Base-by-base conservation (phyloP, 2,329 filamentous ascomycete genomes). In the Pseudopithomyces maydicus region DNA sequence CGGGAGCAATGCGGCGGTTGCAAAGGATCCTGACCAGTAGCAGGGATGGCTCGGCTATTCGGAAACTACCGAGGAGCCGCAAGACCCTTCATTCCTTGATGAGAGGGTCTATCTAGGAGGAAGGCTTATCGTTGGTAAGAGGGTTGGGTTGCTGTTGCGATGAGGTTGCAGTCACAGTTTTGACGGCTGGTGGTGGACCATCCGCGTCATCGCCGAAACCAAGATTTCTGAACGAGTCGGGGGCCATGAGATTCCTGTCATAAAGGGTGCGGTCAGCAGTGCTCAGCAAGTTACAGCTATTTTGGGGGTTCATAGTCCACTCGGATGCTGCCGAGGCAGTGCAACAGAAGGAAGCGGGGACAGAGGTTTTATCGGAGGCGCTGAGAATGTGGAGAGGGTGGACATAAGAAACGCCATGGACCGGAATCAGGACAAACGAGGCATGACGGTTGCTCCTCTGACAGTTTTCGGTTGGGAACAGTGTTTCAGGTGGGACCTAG, bases 191-290 rank as follows among this genome's bases (percentile, higher is more conserved):
- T 33, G 41, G 54, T 17, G 57, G 56, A 26, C 47, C 47, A 49
- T 70, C 64, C n/a, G 62, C 76, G 43, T 85, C 82, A 57, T 84
- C 81, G 6, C 81, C 79, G 67, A 96, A 95, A 0, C 95, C 95
- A 39, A 99, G 81, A 72, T 99, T 99, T 77, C 90, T 92, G 77
- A 98, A 95, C 57, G 96, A 91, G 72, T 99, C 95, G 66, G 86
- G 91, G 7, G 93, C 93, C 95, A 99, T 99, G 32, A 99, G 81
- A 72, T 98, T 97, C 66, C 92, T 76, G 56, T 63, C 39, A 26
- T 19, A 23, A 57, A 47, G 35, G 19, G 55, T 29, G 45, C 20
- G 53, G 63, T 74, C 63, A 74, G 71, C 54, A 35, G 46, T 39
- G 15, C 50, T 51, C 51, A 23, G 56, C 42, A 26, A 44, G 49